These are phyloP conservation scores for Cyclanthera cordifolia DNA, from an alignment of 306 rosid genomes.

Conservation along the genomic window DNA sequence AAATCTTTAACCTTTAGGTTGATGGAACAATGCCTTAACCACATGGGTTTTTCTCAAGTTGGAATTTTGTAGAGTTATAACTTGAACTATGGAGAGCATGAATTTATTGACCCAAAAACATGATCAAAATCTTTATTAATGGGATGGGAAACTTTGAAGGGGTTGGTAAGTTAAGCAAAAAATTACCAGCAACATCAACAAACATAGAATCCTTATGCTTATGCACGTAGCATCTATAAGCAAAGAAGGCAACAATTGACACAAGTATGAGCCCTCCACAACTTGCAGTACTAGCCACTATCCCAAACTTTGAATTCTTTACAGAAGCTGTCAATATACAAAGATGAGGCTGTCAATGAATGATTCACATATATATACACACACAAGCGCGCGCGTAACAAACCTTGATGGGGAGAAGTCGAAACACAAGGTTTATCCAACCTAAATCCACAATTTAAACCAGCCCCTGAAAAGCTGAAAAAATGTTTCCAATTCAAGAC, in stretches of 20 bases:
- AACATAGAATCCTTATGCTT: constrained; percentile 39
- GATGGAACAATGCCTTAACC: neutral
- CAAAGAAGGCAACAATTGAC: constrained; percentile 39
- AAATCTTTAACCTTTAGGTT: neutral
- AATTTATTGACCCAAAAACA: neutral
- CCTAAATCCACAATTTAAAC: constrained; percentile 54
- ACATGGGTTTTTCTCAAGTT: neutral
- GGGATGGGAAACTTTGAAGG: neutral
- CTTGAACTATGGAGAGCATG: neutral
- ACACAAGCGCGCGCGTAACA: neutral
- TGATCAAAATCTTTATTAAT: neutral
- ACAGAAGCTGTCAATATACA: constrained; percentile 39
- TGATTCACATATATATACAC: neutral
- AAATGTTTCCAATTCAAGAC: neutral
- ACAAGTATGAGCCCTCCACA: constrained; percentile 53
- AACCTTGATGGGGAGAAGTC: constrained; percentile 50
- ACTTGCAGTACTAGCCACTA: constrained; percentile 40
- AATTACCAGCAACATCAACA: constrained; percentile 65
- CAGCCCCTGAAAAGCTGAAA: constrained; percentile 66
- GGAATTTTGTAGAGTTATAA: neutral
- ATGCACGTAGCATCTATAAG: constrained; percentile 29
- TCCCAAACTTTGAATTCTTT: constrained; percentile 35
- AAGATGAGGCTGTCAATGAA: neutral
- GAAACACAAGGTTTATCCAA: constrained; percentile 64
- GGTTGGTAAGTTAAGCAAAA: constrained; percentile 12